Evolutionary conservation across 1,284 basidiomycete species (phyloP).

Genomic region (Ceratobasidium sp.): DNA sequence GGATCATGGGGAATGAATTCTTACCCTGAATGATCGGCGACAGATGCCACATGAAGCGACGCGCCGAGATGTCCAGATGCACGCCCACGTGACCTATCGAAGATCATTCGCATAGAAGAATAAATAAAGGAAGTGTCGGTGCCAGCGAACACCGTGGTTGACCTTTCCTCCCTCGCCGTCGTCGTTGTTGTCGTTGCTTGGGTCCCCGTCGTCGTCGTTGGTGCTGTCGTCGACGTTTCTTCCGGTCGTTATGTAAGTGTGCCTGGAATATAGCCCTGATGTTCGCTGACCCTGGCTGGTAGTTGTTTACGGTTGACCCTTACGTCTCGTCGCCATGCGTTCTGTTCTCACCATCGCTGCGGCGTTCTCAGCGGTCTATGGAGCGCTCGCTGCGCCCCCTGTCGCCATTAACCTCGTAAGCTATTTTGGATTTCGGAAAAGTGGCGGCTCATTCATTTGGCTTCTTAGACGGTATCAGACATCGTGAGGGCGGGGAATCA

Average conservation of each 20-base stretch:
- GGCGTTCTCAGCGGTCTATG: background rate
- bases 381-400: conserved; percentile 19
- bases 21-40: too few relatives aligned
- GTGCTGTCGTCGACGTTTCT: background rate
- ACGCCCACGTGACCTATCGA: too few relatives aligned
- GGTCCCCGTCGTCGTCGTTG: background rate
- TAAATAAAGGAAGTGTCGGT: too few relatives aligned
- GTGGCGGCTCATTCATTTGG: conserved; percentile 7
- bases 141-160: too few relatives aligned
- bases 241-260: background rate
- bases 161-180: background rate
- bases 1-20: too few relatives aligned
- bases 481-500: conserved; percentile 23
- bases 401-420: conserved; percentile 32
- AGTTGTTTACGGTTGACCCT: background rate
- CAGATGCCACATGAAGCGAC: too few relatives aligned
- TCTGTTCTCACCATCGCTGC: conserved; percentile 14
- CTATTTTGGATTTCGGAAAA: background rate
- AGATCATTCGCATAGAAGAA: too few relatives aligned
- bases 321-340: conserved; percentile 5
- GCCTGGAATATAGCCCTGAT: background rate
- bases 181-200: background rate
- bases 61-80: too few relatives aligned
- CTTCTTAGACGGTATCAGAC: conserved; percentile 27
- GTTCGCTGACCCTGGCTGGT: conserved; percentile 15